A percentile compares a stretch with the other conserved stretches of the same genome.
These are phyloP conservation scores for Rhizopus microsporus DNA, from an alignment of 371 early-diverging fungal genomes.

Conservation along the genomic window DNA sequence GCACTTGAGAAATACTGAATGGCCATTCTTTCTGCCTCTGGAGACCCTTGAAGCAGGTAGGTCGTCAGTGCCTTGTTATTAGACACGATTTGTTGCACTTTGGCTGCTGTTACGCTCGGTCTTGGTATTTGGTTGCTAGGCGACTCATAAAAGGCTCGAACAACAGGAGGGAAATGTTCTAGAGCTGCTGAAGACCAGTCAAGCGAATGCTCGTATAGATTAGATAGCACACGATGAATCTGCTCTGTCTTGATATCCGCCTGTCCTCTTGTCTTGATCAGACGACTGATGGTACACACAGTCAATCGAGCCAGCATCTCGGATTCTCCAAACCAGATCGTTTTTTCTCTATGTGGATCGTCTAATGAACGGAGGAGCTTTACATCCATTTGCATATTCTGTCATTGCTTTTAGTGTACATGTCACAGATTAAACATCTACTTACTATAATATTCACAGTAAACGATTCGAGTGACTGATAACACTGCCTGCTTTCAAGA, in stretches of 20 bases:
- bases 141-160: constrained; percentile 51
- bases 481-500: constrained; percentile 67
- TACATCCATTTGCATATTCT: constrained; percentile 63
- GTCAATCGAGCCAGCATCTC: constrained; percentile 64
- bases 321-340: constrained; percentile 69
- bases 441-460: constrained; percentile 60
- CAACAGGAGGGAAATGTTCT: constrained; percentile 56
- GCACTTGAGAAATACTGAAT: constrained; percentile 53
- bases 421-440: background rate
- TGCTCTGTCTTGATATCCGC: constrained; percentile 62
- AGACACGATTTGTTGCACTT: constrained; percentile 33
- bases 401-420: constrained; percentile 1
- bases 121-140: constrained; percentile 20
- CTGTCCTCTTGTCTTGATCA: constrained; percentile 67
- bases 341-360: constrained; percentile 62
- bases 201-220: constrained; percentile 53
- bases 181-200: constrained; percentile 60
- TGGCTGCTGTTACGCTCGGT: constrained; percentile 33
- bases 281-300: constrained; percentile 57
- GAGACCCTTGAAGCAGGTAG: constrained; percentile 42
- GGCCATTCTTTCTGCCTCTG: constrained; percentile 38
- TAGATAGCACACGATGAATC: constrained; percentile 54
- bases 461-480: constrained; percentile 65
- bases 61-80: constrained; percentile 32
- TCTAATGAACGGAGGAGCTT: constrained; percentile 61